These are phyloP conservation scores for Cryphonectria japonica DNA, from an alignment of 2,329 filamentous ascomycete species.

Conservation along the genomic window DNA sequence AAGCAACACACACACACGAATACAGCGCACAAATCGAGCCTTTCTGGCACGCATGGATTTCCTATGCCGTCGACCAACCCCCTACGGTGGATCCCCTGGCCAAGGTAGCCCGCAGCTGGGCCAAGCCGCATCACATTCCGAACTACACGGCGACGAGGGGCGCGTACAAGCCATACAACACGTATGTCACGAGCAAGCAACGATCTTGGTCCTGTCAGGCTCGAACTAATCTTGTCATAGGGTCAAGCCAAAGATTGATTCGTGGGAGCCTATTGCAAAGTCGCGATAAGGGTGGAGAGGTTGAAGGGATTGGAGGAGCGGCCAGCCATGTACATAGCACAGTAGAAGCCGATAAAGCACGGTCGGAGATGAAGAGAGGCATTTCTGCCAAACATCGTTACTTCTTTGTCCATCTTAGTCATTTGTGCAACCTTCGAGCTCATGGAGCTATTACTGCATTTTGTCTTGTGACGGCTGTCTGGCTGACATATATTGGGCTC, in stretches of 20 bases:
- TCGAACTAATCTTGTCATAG: background rate
- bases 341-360: constrained; percentile 9
- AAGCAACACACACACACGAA: constrained; percentile 27
- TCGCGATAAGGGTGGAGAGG: constrained; percentile 20
- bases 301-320: background rate
- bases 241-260: constrained; percentile 41
- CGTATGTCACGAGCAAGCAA: constrained; percentile 63
- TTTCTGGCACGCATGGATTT: constrained; percentile 98
- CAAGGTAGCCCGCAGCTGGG: constrained; percentile 73
- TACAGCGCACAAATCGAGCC: constrained; percentile 82
- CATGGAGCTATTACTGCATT: background rate
- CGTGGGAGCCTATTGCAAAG: constrained; percentile 39
- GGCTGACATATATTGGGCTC: background rate
- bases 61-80: constrained; percentile 87
- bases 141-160: constrained; percentile 76
- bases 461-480: background rate
- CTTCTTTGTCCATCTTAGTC: background rate
- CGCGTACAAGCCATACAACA: constrained; percentile 92
- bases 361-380: background rate
- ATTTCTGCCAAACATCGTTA: background rate
- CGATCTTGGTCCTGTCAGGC: background rate
- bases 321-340: constrained; percentile 29
- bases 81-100: constrained; percentile 77
- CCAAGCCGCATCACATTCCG: constrained; percentile 70
- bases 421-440: background rate